Base-by-base conservation (phyloP, 2,329 filamentous ascomycete species). In the Bipolaris zeicola region DNA sequence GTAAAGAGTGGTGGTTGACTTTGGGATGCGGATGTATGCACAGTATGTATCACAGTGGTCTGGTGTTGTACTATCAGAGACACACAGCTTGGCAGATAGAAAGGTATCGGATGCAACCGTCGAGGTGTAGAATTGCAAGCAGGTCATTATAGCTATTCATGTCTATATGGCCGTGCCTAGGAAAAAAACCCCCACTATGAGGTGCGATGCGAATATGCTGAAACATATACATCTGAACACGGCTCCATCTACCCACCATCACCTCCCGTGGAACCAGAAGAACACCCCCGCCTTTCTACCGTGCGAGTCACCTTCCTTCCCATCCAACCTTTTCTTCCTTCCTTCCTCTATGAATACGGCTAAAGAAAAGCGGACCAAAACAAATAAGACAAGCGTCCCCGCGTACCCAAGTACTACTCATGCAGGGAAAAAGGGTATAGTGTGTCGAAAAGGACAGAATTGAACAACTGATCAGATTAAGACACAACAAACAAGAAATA, bases 121-220 rank as follows among this genome's bases (percentile, higher is more conserved):
- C 6, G 14, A 16, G 20, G 18, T 24, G 18, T 14, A 26, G n/a
- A 26, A 26, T 14, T 22, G 22, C 39, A 42, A 42, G 39, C 42
- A 49, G 39, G 13, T 49, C 36, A 39, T 49, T n/a, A 41, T 31
- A 41, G 11, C 22, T 33, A 11, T 51, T 44, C 49, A 37, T 51
- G 5, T 51, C 49, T 51, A 44, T 31, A 13, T 51, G 20, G 28
- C n/a, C 39, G 13, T 8, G 14, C 42, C 42, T 45, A n/a, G 20
- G 20, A 6, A 45, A 43, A 39, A 43, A 28, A 13, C 14, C 16
- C 16, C 7, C 24, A 39, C 36, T 22, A 16, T n/a, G 22, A 13
- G 18, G 39, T 26, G 20, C n/a, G 5, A 42, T 26, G 22, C 39
- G 14, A 42, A 26, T 7, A 26, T 26, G 22, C 22, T 39, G 10